Percentiles rank a stretch among this genome's conserved stretches.
phyloP scores from a whole-genome alignment of 2,329 filamentous ascomycete genomes.

The Pyrenophora seminiperda region DNA sequence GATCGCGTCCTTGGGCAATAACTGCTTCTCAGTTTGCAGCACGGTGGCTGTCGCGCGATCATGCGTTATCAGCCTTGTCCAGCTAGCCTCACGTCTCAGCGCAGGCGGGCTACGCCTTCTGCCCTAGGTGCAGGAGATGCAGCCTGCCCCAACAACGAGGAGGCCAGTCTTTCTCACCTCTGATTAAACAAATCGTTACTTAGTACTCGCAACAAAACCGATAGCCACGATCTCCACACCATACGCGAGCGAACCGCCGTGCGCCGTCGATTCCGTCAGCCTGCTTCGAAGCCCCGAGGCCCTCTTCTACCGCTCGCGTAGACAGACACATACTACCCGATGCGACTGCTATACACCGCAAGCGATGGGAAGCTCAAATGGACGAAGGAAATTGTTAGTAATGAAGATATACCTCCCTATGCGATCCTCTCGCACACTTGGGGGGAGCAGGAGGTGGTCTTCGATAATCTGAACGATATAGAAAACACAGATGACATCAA shows the following conservation, averaged over 20 bases:
- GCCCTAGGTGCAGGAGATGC: conserved; percentile 3
- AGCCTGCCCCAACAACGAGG: conserved; percentile 11
- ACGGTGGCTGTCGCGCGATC: conserved; percentile 9
- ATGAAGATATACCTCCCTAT: conserved; percentile 12
- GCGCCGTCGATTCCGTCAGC: conserved; percentile 10
- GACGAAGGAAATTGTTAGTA: conserved; percentile 9
- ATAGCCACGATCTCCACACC: conserved; percentile 7
- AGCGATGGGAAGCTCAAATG: conserved; percentile 13
- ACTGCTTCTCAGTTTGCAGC: neutral
- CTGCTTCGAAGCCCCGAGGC: conserved; percentile 12
- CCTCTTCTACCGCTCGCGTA: conserved; percentile 10
- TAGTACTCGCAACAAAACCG: neutral
- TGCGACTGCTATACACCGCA: conserved; percentile 17
- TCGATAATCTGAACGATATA: neutral
- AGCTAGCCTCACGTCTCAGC: conserved; percentile 16
- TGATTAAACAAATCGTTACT: conserved; percentile 7
- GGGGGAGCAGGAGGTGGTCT: neutral
- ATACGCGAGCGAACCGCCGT: conserved; percentile 6
- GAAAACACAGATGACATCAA: neutral
- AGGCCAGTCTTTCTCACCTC: conserved; percentile 6
- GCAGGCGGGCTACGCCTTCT: conserved; percentile 15
- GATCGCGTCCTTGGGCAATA: conserved; percentile 1
- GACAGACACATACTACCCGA: conserved; percentile 5
- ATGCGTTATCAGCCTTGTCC: conserved; percentile 15
- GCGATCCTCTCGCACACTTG: conserved; percentile 17